These are phyloP conservation scores for Fusarium globosum DNA, from an alignment of 2,329 filamentous ascomycete genomes.

Conservation along the genomic window DNA sequence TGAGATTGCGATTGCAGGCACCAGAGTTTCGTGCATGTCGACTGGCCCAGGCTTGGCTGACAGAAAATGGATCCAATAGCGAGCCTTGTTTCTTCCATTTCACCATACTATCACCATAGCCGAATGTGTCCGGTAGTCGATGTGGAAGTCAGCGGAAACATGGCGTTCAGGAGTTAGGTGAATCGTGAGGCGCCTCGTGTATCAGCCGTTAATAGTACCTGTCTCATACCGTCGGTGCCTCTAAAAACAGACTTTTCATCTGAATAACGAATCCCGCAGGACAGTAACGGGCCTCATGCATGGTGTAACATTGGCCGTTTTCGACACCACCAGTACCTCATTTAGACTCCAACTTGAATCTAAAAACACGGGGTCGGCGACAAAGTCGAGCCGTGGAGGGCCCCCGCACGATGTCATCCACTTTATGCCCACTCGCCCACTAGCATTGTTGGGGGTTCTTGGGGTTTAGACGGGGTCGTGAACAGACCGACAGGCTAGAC, in stretches of 20 bases:
- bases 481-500: conserved; percentile 24
- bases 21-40: conserved; percentile 32
- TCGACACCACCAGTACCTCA: conserved; percentile 12
- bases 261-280: conserved; percentile 7
- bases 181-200: conserved; percentile 29
- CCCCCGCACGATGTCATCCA: conserved; percentile 7
- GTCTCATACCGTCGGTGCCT: conserved; percentile 11
- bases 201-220: conserved; percentile 25
- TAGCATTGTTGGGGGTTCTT: conserved; percentile 31
- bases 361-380: conserved; percentile 37
- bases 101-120: not conserved
- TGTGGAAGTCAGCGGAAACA: conserved; percentile 10
- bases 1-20: conserved; percentile 21
- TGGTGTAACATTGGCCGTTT: conserved; percentile 29
- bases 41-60: conserved; percentile 9
- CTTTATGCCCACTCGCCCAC: conserved; percentile 5
- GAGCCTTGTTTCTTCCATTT: conserved; percentile 9
- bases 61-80: conserved; percentile 2
- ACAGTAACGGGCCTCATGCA: not conserved
- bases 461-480: conserved; percentile 27
- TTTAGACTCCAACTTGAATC: conserved; percentile 15
- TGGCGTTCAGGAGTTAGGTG: conserved; percentile 10
- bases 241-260: conserved; percentile 11
- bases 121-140: conserved; percentile 13
- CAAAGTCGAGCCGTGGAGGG: conserved; percentile 30